Evolutionary conservation across 2,329 filamentous ascomycete genomes (phyloP).

Genomic region (Sporothrix sp.): DNA sequence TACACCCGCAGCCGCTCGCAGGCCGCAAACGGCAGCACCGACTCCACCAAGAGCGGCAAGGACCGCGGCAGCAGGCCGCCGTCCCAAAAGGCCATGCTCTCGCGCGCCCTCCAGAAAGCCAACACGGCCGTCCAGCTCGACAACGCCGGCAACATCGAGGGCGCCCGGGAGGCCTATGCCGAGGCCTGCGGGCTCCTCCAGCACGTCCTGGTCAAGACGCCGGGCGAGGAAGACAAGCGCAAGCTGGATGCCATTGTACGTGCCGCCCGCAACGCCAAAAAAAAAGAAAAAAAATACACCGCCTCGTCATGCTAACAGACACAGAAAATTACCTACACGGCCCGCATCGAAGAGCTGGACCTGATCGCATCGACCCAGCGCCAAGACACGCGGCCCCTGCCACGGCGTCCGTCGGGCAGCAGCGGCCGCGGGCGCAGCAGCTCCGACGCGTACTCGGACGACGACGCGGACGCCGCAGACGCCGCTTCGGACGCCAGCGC

Average conservation of each 20-base stretch:
- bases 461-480: neutral
- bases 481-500: neutral
- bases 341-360: conserved; percentile 77
- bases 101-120: conserved; percentile 88
- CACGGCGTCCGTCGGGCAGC: conserved; percentile 54
- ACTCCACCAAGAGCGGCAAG: conserved; percentile 30
- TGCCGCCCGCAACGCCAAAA: conserved; percentile 18
- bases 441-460: conserved; percentile 23
- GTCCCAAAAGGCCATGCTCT: conserved; percentile 91
- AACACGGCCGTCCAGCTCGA: conserved; percentile 93
- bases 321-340: conserved; percentile 80
- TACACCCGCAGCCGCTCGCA: conserved; percentile 40
- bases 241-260: conserved; percentile 91
- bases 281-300: neutral
- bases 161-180: conserved; percentile 78
- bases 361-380: conserved; percentile 51
- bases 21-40: conserved; percentile 34
- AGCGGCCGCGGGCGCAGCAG: conserved; percentile 15
- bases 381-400: conserved; percentile 63
- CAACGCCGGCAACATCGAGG: conserved; percentile 90
- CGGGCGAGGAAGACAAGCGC: conserved; percentile 73
- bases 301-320: neutral
- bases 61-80: conserved; percentile 35
- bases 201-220: conserved; percentile 77
- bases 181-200: conserved; percentile 85